These are phyloP conservation scores for Pisolithus marmoratus DNA, from an alignment of 768 basidiomycete genomes.

Conservation along the genomic window DNA sequence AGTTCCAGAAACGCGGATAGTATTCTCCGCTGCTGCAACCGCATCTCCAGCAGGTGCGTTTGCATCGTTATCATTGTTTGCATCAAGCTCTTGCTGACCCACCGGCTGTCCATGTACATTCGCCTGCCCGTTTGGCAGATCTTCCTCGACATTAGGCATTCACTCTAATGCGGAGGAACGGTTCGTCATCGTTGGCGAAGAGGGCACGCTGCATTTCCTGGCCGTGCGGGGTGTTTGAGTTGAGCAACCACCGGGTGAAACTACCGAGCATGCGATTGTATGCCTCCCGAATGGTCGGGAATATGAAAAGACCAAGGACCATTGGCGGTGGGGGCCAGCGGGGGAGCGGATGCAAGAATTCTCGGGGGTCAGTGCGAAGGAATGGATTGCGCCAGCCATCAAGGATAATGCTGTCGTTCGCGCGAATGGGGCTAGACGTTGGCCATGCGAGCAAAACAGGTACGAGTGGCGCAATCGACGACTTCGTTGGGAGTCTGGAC, in stretches of 20 bases:
- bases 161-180: conserved; percentile 24
- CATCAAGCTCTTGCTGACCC: neutral
- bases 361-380: conserved; percentile 1
- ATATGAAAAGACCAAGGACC: conserved; percentile 46
- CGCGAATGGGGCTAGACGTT: conserved; percentile 22
- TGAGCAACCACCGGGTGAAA: conserved; percentile 41
- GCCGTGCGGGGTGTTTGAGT: conserved; percentile 20
- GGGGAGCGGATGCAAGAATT: conserved; percentile 25
- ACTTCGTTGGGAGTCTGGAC: conserved; percentile 45
- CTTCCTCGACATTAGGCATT: conserved; percentile 35
- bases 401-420: conserved; percentile 4
- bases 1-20: conserved; percentile 50
- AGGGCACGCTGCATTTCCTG: conserved; percentile 17
- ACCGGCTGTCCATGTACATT: conserved; percentile 6
- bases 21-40: conserved; percentile 51
- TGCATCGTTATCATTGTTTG: conserved; percentile 9
- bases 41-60: conserved; percentile 20
- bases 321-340: conserved; percentile 58
- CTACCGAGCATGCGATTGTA: conserved; percentile 39
- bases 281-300: conserved; percentile 41
- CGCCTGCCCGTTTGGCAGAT: conserved; percentile 11
- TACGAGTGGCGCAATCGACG: conserved; percentile 18
- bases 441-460: conserved; percentile 25
- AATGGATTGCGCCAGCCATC: conserved; percentile 3
- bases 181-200: conserved; percentile 21